Percentiles rank a stretch among this genome's conserved stretches.
phyloP scores from a whole-genome alignment of 768 basidiomycete genomes.

The Nevesoporus exiguus region DNA sequence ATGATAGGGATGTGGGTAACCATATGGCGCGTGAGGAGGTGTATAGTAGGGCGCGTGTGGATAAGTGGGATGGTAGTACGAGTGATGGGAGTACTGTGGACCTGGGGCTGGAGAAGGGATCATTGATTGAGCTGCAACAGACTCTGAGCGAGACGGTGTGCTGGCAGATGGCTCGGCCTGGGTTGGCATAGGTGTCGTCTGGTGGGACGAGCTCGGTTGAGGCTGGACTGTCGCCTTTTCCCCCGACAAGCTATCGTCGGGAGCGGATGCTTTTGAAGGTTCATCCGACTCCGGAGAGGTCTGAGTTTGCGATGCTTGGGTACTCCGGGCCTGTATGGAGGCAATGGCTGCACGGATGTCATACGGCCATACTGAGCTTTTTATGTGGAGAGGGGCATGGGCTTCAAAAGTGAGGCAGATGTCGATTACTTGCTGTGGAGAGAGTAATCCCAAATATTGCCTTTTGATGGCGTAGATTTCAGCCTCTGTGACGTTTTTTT shows the following conservation, averaged over 20 bases:
- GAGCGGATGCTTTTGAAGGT: slow-evolving; percentile 10
- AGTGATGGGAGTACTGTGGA: slow-evolving; percentile 48
- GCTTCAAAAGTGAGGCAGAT: slow-evolving; percentile 71
- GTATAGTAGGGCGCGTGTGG: slow-evolving; percentile 68
- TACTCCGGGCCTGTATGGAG: slow-evolving; percentile 37
- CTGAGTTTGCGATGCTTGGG: slow-evolving; percentile 22
- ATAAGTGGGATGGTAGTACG: slow-evolving; percentile 57
- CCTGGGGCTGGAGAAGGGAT: slow-evolving; percentile 21
- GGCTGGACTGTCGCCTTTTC: slow-evolving; percentile 15
- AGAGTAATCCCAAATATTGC: slow-evolving; percentile 65
- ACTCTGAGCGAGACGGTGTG: slow-evolving; percentile 17
- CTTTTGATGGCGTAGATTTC: slow-evolving; percentile 61
- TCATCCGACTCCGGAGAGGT: slow-evolving; percentile 12
- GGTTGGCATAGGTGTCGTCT: slow-evolving; percentile 23
- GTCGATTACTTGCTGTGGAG: slow-evolving; percentile 71
- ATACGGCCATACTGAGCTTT: slow-evolving; percentile 66
- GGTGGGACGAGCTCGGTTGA: slow-evolving; percentile 17
- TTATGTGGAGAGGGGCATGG: slow-evolving; percentile 62
- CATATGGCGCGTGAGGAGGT: slow-evolving; percentile 34
- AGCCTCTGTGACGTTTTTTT: slow-evolving; percentile 35
- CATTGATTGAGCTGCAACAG: slow-evolving; percentile 19
- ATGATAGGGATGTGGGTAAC: slow-evolving; percentile 40
- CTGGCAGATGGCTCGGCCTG: slow-evolving; percentile 22
- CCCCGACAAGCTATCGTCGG: slow-evolving; percentile 12
- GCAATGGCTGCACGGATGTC: slow-evolving; percentile 66